These are phyloP conservation scores for Chrysopogon serrulatus DNA, from an alignment of 176 grass and related monocot genomes.

Conservation along the genomic window DNA sequence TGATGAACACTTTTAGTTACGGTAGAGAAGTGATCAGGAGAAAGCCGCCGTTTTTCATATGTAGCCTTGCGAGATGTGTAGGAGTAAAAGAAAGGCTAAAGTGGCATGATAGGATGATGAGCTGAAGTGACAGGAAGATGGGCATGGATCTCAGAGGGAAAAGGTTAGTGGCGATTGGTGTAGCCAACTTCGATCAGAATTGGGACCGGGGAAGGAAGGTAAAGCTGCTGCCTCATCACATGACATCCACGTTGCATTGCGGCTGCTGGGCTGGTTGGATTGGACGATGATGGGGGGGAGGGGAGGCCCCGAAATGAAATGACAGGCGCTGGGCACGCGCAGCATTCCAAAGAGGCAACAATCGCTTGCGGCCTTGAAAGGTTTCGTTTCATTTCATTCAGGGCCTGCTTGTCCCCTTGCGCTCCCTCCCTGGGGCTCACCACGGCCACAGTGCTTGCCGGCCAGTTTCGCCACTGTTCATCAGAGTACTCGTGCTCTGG, in stretches of 20 bases:
- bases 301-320: not conserved
- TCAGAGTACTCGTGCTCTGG: not conserved
- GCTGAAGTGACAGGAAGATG: not conserved
- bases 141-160: not conserved
- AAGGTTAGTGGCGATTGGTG: slow-evolving; percentile 1
- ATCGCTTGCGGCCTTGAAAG: slow-evolving; percentile 32
- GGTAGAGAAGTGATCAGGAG: not conserved
- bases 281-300: not conserved
- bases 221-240: slow-evolving; percentile 26
- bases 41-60: not conserved
- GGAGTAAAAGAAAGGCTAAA: not conserved
- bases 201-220: not conserved
- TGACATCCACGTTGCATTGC: slow-evolving; percentile 20
- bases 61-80: not conserved
- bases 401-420: slow-evolving; percentile 27
- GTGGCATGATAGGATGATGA: not conserved
- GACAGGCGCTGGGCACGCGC: slow-evolving; percentile 22
- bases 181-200: slow-evolving; percentile 1
- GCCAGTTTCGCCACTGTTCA: slow-evolving; percentile 3
- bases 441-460: not conserved
- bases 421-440: slow-evolving; percentile 19
- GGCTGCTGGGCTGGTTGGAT: not conserved
- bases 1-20: not conserved
- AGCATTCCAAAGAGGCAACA: slow-evolving; percentile 35
- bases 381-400: not conserved